Conservation (phyloP, 192 early-diverging fungal genomes). For the Linnemannia elongata region DNA sequence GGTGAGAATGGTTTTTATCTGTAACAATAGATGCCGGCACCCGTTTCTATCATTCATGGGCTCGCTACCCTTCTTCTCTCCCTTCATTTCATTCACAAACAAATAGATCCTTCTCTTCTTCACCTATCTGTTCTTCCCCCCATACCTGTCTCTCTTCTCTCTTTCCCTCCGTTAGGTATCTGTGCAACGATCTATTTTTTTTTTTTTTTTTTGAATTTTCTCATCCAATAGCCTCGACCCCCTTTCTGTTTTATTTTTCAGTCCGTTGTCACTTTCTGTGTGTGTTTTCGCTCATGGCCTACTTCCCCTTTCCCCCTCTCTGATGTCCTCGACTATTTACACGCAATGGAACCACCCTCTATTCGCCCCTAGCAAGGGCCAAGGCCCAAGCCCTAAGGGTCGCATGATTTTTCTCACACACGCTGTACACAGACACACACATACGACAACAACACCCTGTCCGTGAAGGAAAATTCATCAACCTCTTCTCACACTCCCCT, state of each 20-base stretch:
- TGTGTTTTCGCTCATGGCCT: background rate
- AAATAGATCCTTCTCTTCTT: background rate
- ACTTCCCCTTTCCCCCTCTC: background rate
- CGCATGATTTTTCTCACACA: slow-evolving; percentile 5
- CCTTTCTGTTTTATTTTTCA: background rate
- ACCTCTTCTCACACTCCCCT: background rate
- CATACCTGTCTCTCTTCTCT: background rate
- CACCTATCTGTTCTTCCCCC: background rate
- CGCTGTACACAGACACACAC: background rate
- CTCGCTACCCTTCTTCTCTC: background rate
- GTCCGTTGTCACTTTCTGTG: background rate
- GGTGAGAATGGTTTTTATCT: too few species aligned
- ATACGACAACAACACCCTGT: background rate
- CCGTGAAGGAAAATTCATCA: background rate
- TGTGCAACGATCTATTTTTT: slow-evolving; percentile 1
- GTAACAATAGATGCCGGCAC: too few species aligned
- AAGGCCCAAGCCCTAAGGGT: background rate
- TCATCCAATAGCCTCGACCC: background rate
- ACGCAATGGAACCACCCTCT: too few species aligned
- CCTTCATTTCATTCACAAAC: background rate
- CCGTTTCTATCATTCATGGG: too few species aligned
- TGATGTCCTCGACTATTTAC: background rate
- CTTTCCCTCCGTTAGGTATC: background rate
- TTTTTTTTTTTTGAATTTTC: background rate
- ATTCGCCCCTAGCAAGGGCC: too few species aligned